Percentiles rank a stretch among this genome's conserved stretches.
These are phyloP conservation scores for Aspergillus panamensis DNA, from an alignment of 495 filamentous ascomycete genomes.

Conservation along the genomic window DNA sequence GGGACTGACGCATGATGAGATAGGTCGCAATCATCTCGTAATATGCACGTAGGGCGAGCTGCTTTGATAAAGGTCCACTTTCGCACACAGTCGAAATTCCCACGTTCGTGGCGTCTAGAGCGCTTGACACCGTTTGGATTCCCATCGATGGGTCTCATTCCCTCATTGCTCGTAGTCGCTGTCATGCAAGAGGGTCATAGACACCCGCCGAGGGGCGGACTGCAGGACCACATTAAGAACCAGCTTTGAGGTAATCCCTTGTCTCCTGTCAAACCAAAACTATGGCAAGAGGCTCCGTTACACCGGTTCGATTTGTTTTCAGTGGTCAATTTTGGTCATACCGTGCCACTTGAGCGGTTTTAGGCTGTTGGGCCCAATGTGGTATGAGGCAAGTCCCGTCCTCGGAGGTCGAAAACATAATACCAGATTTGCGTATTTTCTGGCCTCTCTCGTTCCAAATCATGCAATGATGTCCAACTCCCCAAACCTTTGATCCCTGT, in stretches of 20 bases:
- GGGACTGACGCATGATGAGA: slow-evolving; percentile 6
- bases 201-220: slow-evolving; percentile 20
- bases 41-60: slow-evolving; percentile 10
- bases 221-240: slow-evolving; percentile 5
- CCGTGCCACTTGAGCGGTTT: slow-evolving; percentile 23
- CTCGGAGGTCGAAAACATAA: slow-evolving; percentile 7
- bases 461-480: slow-evolving; percentile 44
- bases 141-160: slow-evolving; percentile 3
- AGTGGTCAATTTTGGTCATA: slow-evolving; percentile 10
- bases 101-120: slow-evolving; percentile 37
- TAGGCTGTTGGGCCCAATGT: slow-evolving; percentile 13
- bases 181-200: slow-evolving; percentile 1
- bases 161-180: slow-evolving; percentile 5
- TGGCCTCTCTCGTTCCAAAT: slow-evolving; percentile 13
- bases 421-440: slow-evolving; percentile 6
- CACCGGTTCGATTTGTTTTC: slow-evolving; percentile 14
- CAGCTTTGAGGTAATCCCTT: slow-evolving; percentile 3
- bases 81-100: slow-evolving; percentile 11
- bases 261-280: not conserved
- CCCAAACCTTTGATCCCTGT: slow-evolving; percentile 27
- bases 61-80: slow-evolving; percentile 14
- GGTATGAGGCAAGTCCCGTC: slow-evolving; percentile 11
- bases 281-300: slow-evolving; percentile 14
- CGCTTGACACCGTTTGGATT: slow-evolving; percentile 32
- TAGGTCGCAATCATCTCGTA: slow-evolving; percentile 1